A percentile compares a stretch with the other conserved stretches of the same genome.
phyloP scores from a whole-genome alignment of 2,329 filamentous ascomycete genomes.

The Fusarium irregulare region DNA sequence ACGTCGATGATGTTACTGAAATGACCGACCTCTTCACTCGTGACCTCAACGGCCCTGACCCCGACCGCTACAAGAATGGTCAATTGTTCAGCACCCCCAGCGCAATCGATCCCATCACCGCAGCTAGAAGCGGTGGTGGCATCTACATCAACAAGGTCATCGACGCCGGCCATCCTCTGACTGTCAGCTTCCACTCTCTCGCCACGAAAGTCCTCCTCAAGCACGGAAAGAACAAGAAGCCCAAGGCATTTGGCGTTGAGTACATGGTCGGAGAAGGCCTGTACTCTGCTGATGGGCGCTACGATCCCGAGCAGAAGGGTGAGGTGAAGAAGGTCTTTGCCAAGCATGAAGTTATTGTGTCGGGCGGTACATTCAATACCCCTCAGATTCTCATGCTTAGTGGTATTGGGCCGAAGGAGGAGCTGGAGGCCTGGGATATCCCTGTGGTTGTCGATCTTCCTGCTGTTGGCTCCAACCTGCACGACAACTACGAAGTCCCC shows the following conservation, averaged over 20 bases:
- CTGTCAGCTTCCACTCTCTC: slow-evolving; percentile 4
- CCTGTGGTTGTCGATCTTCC: not conserved
- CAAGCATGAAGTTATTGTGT: slow-evolving; percentile 8
- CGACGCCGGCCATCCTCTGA: slow-evolving; percentile 3
- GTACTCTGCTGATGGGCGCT: slow-evolving; percentile 10
- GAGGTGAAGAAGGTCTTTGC: not conserved
- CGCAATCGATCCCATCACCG: not conserved
- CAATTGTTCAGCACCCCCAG: not conserved
- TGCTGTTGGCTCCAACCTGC: not conserved
- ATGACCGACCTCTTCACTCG: slow-evolving; percentile 1
- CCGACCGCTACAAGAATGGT: not conserved
- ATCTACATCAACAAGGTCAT: slow-evolving; percentile 14
- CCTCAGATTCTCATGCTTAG: not conserved
- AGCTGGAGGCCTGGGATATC: not conserved
- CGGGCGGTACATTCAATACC: not conserved
- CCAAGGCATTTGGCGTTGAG: not conserved
- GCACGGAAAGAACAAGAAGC: not conserved
- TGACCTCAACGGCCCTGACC: not conserved
- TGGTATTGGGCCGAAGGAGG: not conserved
- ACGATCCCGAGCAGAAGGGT: not conserved
- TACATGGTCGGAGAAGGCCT: slow-evolving; percentile 3
- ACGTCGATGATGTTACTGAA: not conserved
- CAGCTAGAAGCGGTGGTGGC: not conserved
- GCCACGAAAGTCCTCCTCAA: not conserved
- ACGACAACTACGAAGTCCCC: not conserved